Evolutionary conservation across 768 basidiomycete species (phyloP).

Genomic region (Lentinus brumalis): DNA sequence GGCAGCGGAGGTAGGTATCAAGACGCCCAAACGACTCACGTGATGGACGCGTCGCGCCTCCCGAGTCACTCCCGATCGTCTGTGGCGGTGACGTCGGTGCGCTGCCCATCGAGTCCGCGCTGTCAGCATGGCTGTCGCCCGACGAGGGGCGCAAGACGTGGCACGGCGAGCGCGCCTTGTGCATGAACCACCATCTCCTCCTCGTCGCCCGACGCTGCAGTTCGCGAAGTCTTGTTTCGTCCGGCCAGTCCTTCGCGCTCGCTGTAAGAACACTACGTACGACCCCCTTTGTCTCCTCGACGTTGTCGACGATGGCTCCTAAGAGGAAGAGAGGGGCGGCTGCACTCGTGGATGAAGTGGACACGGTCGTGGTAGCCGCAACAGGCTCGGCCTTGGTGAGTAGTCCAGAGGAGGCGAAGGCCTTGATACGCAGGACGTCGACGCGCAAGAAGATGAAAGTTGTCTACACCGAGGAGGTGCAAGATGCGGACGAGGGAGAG

Average conservation of each 20-base stretch:
- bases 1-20: not conserved
- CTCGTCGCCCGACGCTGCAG: not conserved
- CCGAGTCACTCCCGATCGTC: constrained; percentile 1
- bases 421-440: constrained; percentile 7
- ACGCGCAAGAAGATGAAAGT: constrained; percentile 16
- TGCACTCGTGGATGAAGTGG: not conserved
- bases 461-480: constrained; percentile 10
- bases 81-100: constrained; percentile 18
- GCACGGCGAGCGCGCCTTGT: not conserved
- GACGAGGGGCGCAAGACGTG: not conserved
- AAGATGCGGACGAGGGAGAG: not conserved
- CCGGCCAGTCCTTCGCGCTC: not conserved
- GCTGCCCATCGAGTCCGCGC: constrained; percentile 5
- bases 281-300: not conserved
- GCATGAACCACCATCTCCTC: constrained; percentile 13
- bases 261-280: not conserved
- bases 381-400: constrained; percentile 10
- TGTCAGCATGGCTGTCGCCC: not conserved
- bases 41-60: constrained; percentile 5
- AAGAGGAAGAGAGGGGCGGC: constrained; percentile 14
- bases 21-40: not conserved
- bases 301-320: not conserved
- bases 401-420: constrained; percentile 11
- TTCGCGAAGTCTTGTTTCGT: not conserved
- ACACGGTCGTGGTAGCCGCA: not conserved